phyloP scores from a whole-genome alignment of 306 rosid species.

The Myrica gale region DNA sequence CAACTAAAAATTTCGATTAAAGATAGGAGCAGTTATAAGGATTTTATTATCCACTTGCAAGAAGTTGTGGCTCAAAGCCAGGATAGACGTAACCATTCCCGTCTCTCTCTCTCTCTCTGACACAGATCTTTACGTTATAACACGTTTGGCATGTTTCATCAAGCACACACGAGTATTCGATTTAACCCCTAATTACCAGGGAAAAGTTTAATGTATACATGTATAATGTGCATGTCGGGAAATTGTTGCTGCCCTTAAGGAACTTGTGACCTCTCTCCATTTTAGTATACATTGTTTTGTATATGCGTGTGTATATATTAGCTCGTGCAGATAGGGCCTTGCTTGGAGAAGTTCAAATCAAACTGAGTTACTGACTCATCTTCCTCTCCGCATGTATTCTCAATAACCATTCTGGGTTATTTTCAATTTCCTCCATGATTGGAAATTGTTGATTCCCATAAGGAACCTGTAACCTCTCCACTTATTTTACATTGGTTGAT shows the following conservation, averaged over 20 bases:
- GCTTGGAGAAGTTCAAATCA: no score
- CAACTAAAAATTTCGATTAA: slow-evolving; percentile 21
- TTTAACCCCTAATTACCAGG: slow-evolving; percentile 32
- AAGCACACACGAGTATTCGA: slow-evolving; percentile 23
- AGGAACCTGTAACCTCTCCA: no score
- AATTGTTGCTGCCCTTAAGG: slow-evolving; percentile 50
- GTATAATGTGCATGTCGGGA: not conserved
- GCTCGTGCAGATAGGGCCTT: no score
- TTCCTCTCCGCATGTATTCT: no score
- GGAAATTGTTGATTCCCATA: no score
- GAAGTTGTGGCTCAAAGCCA: slow-evolving; percentile 27
- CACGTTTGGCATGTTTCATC: slow-evolving; percentile 38
- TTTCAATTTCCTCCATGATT: no score
- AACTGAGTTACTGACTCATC: no score
- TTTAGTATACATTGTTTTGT: slow-evolving; percentile 20
- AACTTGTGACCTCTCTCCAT: slow-evolving; percentile 39
- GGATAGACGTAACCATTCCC: slow-evolving; percentile 33
- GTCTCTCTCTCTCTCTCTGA: not conserved
- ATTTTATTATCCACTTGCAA: slow-evolving; percentile 26
- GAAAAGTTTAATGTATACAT: not conserved
- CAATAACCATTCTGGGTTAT: no score
- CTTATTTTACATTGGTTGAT: no score
- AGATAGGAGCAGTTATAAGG: slow-evolving; percentile 35
- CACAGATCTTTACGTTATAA: slow-evolving; percentile 15
- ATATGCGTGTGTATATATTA: not conserved